phyloP scores from a whole-genome alignment of 805 yeast genomes.

The Candida glaebosa region DNA sequence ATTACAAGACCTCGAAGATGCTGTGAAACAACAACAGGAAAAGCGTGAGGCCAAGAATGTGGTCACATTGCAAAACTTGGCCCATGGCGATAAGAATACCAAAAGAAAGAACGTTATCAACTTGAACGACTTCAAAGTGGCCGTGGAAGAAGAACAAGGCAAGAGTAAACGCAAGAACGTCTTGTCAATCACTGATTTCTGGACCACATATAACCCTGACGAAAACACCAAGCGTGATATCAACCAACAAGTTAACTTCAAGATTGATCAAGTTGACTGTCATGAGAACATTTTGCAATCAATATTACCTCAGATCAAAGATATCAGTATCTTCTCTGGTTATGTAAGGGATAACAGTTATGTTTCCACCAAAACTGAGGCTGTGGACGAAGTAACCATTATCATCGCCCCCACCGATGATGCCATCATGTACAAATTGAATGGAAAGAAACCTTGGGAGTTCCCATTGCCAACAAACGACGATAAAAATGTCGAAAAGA shows the following conservation, averaged over 20 bases:
- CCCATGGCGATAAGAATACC: not conserved
- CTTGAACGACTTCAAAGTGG: slow-evolving; percentile 8
- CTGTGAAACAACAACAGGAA: not conserved
- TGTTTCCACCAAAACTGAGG: slow-evolving; percentile 46
- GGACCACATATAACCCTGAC: not conserved
- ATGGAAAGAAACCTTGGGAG: slow-evolving; percentile 75
- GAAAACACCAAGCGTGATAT: not conserved
- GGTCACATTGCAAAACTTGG: slow-evolving; percentile 5
- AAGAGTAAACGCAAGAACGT: slow-evolving; percentile 5
- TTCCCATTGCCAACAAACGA: slow-evolving; percentile 55
- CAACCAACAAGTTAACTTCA: slow-evolving; percentile 12
- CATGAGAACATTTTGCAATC: slow-evolving; percentile 26
- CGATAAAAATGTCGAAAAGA: slow-evolving; percentile 47
- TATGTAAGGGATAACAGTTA: slow-evolving; percentile 64
- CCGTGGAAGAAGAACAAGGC: slow-evolving; percentile 3
- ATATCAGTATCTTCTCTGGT: slow-evolving; percentile 60
- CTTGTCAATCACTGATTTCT: slow-evolving; percentile 3
- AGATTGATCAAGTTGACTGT: slow-evolving; percentile 13
- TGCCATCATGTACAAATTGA: slow-evolving; percentile 44
- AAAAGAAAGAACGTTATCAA: slow-evolving; percentile 14
- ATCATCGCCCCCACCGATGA: slow-evolving; percentile 71
- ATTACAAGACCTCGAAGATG: slow-evolving; percentile 5
- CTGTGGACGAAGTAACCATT: slow-evolving; percentile 40
- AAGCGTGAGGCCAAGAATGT: slow-evolving; percentile 14
- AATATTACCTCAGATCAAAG: slow-evolving; percentile 31